Base-by-base conservation (phyloP, 2,329 filamentous ascomycete species). In the Neopestalotiopsis clavispora region DNA sequence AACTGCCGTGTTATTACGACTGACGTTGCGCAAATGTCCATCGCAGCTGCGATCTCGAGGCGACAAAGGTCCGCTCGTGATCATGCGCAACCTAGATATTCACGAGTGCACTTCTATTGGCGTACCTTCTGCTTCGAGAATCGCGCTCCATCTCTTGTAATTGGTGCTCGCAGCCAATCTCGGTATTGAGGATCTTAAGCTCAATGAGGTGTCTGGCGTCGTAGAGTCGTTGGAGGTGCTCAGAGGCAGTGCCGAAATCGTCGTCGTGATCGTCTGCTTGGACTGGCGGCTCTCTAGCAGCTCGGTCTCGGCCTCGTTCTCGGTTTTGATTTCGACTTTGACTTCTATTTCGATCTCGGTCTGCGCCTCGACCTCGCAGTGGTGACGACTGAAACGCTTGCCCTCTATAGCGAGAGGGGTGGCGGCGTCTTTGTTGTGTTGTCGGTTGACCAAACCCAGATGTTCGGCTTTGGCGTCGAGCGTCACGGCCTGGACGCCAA, bases 61-160 rank as follows among this genome's bases (percentile, higher is more conserved):
- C 17, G 45, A 52, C 34, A 10, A 52, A 4, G 45, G 45, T 52
- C 17, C 45, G 9, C 7, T 20, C 9, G 17, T n/a, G 5, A 20
- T 52, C 14, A n/a, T 20, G 45, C 61, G 52, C 34, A 23, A 28
- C 38, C 23, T 10, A 61, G 56, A 40, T 38, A 28, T n/a, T 9
- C 59, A 58, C 45, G 4, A 2, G 13, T 20, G 52, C 7, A 49
- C 10, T 49, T 20, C 12, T 17, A 13, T 45, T 20, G 6, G 42
- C 32, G n/a, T 52, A 52, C 45, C 45, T 17, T 52, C 61, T 64
- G 38, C 38, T 78, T 71, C 77, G 73, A 23, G 75, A 66, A 66
- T 78, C 76, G 68, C 76, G 76, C 71, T 78, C 77, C 75, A 77
- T 77, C 12, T 38, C 61, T 32, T 12, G 20, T 38, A 23, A 38